Percentiles rank a stretch among this genome's conserved stretches.
Evolutionary conservation across 306 rosid species (phyloP).

Genomic region (Vicia sativa): DNA sequence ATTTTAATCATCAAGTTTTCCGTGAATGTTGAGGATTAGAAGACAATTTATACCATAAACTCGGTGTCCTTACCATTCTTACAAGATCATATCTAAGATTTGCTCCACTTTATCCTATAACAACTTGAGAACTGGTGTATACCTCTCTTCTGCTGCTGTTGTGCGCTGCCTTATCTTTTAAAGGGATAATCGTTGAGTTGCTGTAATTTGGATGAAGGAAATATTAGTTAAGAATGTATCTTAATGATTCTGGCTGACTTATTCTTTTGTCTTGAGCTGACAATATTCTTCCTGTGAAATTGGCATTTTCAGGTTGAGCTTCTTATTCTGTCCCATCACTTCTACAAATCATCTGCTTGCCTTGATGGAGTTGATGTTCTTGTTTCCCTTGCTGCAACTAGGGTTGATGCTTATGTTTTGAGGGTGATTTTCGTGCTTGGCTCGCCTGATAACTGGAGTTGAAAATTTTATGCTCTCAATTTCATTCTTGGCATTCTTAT

Average conservation of each 20-base stretch:
- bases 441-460: constrained; percentile 96
- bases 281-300: constrained; percentile 29
- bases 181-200: constrained; percentile 22
- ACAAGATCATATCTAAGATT: constrained; percentile 20
- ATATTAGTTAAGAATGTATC: constrained; percentile 4
- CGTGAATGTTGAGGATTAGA: neutral
- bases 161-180: constrained; percentile 10
- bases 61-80: neutral
- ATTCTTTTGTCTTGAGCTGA: constrained; percentile 32
- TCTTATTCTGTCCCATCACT: constrained; percentile 93
- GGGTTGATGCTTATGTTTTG: constrained; percentile 88
- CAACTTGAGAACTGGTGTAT: constrained; percentile 13
- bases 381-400: constrained; percentile 96
- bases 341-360: constrained; percentile 96
- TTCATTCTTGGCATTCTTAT: constrained; percentile 96
- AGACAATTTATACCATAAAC: neutral
- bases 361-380: constrained; percentile 99
- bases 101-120: constrained; percentile 20
- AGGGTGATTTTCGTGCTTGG: constrained; percentile 98
- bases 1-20: constrained; percentile 7
- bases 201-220: constrained; percentile 1
- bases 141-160: constrained; percentile 18
- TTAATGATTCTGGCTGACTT: constrained; percentile 25
- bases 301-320: constrained; percentile 87
- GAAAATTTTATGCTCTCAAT: constrained; percentile 88